phyloP scores from a whole-genome alignment of 2,329 filamentous ascomycete species.

The Amauroascus niger region DNA sequence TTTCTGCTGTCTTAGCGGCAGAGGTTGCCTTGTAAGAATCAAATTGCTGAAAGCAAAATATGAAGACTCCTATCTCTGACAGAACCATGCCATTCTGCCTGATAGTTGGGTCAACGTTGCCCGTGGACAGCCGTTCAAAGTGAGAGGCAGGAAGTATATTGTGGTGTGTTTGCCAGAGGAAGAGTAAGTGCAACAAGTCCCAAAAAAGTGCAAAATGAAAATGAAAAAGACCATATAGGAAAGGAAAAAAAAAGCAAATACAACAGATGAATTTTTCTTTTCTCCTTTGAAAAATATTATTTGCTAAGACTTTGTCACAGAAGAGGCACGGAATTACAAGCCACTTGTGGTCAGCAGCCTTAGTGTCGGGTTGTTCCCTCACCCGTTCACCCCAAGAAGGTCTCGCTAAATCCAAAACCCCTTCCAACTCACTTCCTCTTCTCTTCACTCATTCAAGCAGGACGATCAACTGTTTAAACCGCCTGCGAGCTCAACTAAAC shows the following conservation, averaged over 20 bases:
- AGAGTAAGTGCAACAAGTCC: not conserved
- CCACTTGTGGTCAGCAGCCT: not conserved
- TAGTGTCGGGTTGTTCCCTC: constrained; percentile 3
- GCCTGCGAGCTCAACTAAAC: not conserved
- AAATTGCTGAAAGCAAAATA: not conserved
- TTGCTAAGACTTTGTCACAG: constrained; percentile 2
- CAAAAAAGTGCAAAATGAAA: not conserved
- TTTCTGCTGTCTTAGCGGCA: not conserved
- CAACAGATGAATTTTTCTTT: not conserved
- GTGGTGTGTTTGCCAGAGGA: not conserved
- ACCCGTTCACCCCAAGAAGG: not conserved
- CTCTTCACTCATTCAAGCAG: constrained; percentile 2
- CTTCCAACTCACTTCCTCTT: constrained; percentile 8
- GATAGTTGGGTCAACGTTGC: not conserved
- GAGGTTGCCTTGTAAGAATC: not conserved
- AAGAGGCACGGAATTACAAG: constrained; percentile 4
- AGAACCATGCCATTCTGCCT: not conserved
- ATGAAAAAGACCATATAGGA: no score
- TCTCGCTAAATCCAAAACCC: constrained; percentile 12
- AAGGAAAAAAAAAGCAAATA: constrained; percentile 1
- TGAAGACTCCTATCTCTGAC: not conserved
- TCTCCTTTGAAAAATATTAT: not conserved
- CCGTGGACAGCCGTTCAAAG: not conserved
- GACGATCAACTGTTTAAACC: not conserved
- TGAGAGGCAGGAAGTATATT: not conserved